These are phyloP conservation scores for Penicillium canescens DNA, from an alignment of 495 filamentous ascomycete genomes.

Conservation along the genomic window DNA sequence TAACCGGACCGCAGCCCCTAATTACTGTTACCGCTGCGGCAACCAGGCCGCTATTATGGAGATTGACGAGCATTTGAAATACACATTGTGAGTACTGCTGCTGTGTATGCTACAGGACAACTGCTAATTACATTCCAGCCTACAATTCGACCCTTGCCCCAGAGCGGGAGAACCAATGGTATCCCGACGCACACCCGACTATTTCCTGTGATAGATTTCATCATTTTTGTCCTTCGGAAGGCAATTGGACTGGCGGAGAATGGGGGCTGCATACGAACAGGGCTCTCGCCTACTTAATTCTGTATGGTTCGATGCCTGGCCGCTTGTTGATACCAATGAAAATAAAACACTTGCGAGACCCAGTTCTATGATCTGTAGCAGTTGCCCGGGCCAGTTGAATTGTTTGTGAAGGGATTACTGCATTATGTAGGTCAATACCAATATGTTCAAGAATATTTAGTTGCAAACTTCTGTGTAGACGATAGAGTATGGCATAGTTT, in stretches of 20 bases:
- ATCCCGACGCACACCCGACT: constrained; percentile 93
- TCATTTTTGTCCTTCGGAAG: constrained; percentile 28
- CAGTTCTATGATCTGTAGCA: constrained; percentile 4
- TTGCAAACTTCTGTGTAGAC: too few species aligned
- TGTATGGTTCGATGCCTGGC: constrained; percentile 41
- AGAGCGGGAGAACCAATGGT: constrained; percentile 98
- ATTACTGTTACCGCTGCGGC: constrained; percentile 97
- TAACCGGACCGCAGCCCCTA: constrained; percentile 64
- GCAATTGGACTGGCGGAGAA: constrained; percentile 33
- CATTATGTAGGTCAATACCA: too few species aligned
- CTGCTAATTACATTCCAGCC: constrained; percentile 52
- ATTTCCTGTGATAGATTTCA: constrained; percentile 80
- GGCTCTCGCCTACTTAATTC: constrained; percentile 37
- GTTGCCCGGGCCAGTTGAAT: background rate
- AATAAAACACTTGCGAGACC: constrained; percentile 41
- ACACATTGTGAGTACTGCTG: constrained; percentile 85
- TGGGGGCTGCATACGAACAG: constrained; percentile 32
- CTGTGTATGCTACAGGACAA: background rate
- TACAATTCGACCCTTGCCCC: constrained; percentile 99
- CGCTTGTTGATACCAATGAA: constrained; percentile 53
- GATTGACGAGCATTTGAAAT: constrained; percentile 99
- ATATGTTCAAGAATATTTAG: too few species aligned
- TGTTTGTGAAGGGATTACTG: too few species aligned
- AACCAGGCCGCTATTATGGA: constrained; percentile 99
- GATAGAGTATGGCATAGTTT: too few species aligned